Conservation (phyloP, 176 grass and related monocot genomes). For the Oryza meyeriana region DNA sequence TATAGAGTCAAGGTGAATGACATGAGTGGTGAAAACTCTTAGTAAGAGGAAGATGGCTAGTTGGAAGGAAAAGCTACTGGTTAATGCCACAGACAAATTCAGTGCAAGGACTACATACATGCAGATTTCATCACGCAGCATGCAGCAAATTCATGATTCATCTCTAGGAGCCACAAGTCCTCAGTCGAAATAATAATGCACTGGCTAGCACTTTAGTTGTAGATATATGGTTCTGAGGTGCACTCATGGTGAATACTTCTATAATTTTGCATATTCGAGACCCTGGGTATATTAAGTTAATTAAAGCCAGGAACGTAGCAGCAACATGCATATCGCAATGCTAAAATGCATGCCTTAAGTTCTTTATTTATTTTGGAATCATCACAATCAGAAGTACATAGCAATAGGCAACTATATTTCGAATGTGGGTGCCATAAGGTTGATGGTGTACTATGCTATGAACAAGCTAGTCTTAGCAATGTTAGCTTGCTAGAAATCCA, state of each 20-base stretch:
- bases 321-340: neutral
- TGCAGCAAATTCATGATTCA: neutral
- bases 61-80: neutral
- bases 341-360: neutral
- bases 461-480: neutral
- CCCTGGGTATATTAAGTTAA: conserved; percentile 13
- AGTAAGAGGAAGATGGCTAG: conserved; percentile 1
- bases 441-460: neutral
- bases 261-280: neutral
- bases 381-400: neutral
- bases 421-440: neutral
- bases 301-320: neutral
- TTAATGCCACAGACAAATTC: conserved; percentile 5
- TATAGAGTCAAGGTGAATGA: conserved; percentile 16
- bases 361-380: neutral
- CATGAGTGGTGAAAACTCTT: neutral
- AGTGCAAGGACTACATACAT: neutral
- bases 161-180: neutral
- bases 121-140: neutral
- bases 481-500: conserved; percentile 6
- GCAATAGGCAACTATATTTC: neutral
- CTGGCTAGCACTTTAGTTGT: conserved; percentile 2
- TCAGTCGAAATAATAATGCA: neutral
- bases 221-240: neutral
- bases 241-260: neutral